A percentile compares a stretch with the other conserved stretches of the same genome.
These are phyloP conservation scores for Fusarium hostae DNA, from an alignment of 2,329 filamentous ascomycete species.

Conservation along the genomic window DNA sequence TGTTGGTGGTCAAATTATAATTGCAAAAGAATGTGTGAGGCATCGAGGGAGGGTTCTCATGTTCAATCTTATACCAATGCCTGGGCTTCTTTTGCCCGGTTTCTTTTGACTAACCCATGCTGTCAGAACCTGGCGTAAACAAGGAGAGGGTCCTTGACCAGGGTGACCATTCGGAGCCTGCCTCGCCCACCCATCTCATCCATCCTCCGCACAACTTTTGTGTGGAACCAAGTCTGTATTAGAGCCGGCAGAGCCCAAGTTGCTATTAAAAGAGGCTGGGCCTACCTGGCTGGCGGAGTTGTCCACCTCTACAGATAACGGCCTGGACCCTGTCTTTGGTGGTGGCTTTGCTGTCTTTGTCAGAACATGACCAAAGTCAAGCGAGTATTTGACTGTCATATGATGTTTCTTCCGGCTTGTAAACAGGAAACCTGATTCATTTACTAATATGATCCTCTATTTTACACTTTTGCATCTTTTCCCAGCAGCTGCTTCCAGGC, in stretches of 20 bases:
- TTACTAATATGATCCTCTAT: conserved; percentile 32
- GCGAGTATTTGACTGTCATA: neutral
- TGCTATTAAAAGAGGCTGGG: conserved; percentile 18
- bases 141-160: conserved; percentile 35
- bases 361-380: conserved; percentile 20
- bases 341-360: conserved; percentile 29
- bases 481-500: conserved; percentile 19
- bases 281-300: conserved; percentile 1
- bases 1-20: conserved; percentile 6
- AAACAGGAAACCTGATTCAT: conserved; percentile 13
- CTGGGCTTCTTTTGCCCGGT: conserved; percentile 43
- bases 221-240: neutral
- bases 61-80: conserved; percentile 43
- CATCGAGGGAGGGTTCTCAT: conserved; percentile 24
- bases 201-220: conserved; percentile 25
- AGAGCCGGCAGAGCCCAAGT: conserved; percentile 3
- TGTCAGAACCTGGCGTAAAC: conserved; percentile 33
- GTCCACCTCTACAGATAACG: conserved; percentile 2
- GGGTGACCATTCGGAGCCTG: conserved; percentile 35
- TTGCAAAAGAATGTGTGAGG: conserved; percentile 1
- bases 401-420: conserved; percentile 1
- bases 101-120: conserved; percentile 42
- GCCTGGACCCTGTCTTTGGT: conserved; percentile 11
- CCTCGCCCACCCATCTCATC: conserved; percentile 36
- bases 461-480: conserved; percentile 42